Percentiles rank a stretch among this genome's conserved stretches.
These are phyloP conservation scores for Haberlea rhodopensis DNA, from an alignment of 257 asterid genomes.

Conservation along the genomic window DNA sequence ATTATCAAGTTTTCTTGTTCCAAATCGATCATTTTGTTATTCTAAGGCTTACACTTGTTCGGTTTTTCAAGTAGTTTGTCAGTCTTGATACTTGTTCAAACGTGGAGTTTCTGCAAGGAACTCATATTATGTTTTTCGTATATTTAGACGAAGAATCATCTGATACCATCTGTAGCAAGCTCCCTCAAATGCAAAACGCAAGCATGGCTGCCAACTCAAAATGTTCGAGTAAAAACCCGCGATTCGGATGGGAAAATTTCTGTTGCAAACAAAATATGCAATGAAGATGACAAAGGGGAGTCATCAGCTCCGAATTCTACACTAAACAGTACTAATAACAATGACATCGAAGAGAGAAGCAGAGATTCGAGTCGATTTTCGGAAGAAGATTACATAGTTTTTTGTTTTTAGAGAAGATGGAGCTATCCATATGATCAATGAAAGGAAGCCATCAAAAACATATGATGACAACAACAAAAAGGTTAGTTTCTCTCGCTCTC, in stretches of 20 bases:
- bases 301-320: constrained; percentile 19
- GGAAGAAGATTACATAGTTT: constrained; percentile 69
- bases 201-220: constrained; percentile 20
- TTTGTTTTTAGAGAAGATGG: constrained; percentile 71
- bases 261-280: constrained; percentile 7
- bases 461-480: constrained; percentile 5
- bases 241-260: constrained; percentile 14
- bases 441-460: constrained; percentile 27
- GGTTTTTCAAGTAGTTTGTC: neutral
- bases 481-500: too few species aligned
- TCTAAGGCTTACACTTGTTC: too few species aligned
- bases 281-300: neutral
- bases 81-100: neutral
- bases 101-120: neutral
- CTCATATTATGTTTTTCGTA: too few species aligned
- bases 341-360: constrained; percentile 17
- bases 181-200: constrained; percentile 21
- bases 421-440: constrained; percentile 51
- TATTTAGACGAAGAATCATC: neutral
- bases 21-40: neutral
- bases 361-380: constrained; percentile 29
- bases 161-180: neutral
- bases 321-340: neutral
- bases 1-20: neutral
- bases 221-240: constrained; percentile 3